Evolutionary conservation across 495 filamentous ascomycete genomes (phyloP).

Genomic region (Hypoxylon lenormandii): DNA sequence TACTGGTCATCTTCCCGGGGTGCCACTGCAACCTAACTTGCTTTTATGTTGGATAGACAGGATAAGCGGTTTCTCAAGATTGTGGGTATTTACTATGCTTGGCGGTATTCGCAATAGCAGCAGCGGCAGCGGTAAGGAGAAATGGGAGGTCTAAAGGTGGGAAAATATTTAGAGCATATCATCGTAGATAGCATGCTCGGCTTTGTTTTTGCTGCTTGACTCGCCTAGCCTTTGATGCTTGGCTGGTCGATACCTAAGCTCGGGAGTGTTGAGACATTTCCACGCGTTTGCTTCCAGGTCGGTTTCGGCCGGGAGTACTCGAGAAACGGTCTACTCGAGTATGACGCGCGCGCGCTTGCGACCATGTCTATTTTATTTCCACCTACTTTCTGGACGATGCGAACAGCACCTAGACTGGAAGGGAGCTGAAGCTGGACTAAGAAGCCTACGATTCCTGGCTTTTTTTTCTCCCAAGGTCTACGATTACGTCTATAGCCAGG

Average conservation of each 20-base stretch:
- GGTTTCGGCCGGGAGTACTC: conserved; percentile 36
- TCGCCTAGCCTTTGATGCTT: conserved; percentile 26
- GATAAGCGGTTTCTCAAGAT: background rate
- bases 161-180: conserved; percentile 34
- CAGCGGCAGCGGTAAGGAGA: conserved; percentile 6
- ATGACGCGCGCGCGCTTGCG: conserved; percentile 12
- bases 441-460: background rate
- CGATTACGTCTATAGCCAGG: too few relatives aligned
- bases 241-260: conserved; percentile 24
- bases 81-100: conserved; percentile 7
- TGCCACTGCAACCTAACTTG: conserved; percentile 6
- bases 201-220: conserved; percentile 36
- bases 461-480: too few relatives aligned
- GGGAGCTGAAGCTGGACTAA: conserved; percentile 9
- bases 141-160: background rate
- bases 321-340: conserved; percentile 27
- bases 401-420: conserved; percentile 8
- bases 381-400: conserved; percentile 4
- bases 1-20: background rate
- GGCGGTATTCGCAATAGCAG: conserved; percentile 9
- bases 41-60: conserved; percentile 6
- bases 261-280: conserved; percentile 37
- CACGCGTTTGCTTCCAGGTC: conserved; percentile 20
- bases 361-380: conserved; percentile 2
- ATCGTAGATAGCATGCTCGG: conserved; percentile 46